Evolutionary conservation across 345 rosid genomes (phyloP).

Genomic region (Ceriops decandra): DNA sequence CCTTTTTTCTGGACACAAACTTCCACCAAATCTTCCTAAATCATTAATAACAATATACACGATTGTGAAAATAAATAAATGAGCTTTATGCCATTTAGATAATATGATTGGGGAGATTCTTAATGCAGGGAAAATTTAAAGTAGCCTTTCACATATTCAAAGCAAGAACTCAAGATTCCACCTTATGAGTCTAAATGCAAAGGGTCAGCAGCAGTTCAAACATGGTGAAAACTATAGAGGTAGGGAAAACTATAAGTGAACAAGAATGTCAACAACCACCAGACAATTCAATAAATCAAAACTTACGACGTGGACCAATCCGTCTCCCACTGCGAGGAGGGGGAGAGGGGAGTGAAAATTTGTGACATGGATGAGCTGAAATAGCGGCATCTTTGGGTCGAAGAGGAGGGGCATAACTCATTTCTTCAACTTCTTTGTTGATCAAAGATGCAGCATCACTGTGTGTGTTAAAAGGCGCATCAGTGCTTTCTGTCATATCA

Average conservation of each 20-base stretch:
- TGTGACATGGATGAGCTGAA: conserved; percentile 53
- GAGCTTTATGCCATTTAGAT: no score
- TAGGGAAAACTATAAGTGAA: neutral
- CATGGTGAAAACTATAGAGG: neutral
- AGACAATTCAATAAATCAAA: conserved; percentile 2
- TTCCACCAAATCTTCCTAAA: neutral
- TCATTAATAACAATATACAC: neutral
- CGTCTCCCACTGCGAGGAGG: conserved; percentile 65
- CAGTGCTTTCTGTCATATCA: conserved; percentile 43
- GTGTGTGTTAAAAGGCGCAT: conserved; percentile 27
- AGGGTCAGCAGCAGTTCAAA: neutral
- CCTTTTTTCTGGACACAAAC: neutral
- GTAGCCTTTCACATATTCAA: no score
- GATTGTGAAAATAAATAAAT: neutral
- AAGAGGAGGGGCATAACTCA: conserved; percentile 24
- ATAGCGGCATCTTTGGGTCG: conserved; percentile 6
- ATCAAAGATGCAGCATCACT: conserved; percentile 17
- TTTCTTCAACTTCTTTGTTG: neutral
- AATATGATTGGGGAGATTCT: no score
- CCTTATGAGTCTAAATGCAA: no score
- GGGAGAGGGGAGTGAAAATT: conserved; percentile 79
- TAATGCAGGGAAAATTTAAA: no score
- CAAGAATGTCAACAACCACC: neutral
- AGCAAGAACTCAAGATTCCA: no score
- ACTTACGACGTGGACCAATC: conserved; percentile 73